Evolutionary conservation across 192 early-diverging fungal species (phyloP), one percentile per base, ranked within the genome.

Genomic region (Chytriomyces confervae): DNA sequence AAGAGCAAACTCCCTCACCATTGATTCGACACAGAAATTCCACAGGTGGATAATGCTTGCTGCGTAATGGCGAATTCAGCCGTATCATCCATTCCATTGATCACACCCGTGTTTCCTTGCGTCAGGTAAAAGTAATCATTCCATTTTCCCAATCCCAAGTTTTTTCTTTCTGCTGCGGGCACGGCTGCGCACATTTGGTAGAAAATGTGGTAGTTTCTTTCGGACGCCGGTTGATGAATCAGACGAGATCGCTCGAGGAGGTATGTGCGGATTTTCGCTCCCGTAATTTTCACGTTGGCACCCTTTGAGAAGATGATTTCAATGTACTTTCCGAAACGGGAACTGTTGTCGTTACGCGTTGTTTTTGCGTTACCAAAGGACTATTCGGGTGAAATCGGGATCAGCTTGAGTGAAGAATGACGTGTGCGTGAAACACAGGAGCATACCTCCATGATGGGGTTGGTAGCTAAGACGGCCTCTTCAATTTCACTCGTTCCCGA

Each of bases 191-290:
- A 96, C 53, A 99, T 90, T 89, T 99, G 97, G 86, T 99, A 99
- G 83, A 99, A 99, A 82, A 99, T 94, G 88, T 99, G 97, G 87
- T 99, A 99, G 88, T 97, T 98, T 78, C 97, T 89, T 85, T 98
- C 97, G 27, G 87, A 90, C 47, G 91, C 87, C 5, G 96, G 96
- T 84, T 99, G 97, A 85, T 93, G 96, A 51, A 96, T 92, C 72
- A 99, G 85, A 79, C 97, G 92, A 51, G 96, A 98, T 48, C 97
- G 91, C 82, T 99, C 97, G 69, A 99, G 84, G 23, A 99, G 86
- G 76, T 99, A 99, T 5, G 96, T 99, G 66, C 97, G 90, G 79
- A 97, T 97, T 62, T 88, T 92, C 5, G 97, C 97, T 50, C 96
- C 96, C 63, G 94, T 91, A 83, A 99, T 99, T 57, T 93, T 90